phyloP scores from a whole-genome alignment of 495 filamentous ascomycete genomes.

The Hypoxylon trugodes region DNA sequence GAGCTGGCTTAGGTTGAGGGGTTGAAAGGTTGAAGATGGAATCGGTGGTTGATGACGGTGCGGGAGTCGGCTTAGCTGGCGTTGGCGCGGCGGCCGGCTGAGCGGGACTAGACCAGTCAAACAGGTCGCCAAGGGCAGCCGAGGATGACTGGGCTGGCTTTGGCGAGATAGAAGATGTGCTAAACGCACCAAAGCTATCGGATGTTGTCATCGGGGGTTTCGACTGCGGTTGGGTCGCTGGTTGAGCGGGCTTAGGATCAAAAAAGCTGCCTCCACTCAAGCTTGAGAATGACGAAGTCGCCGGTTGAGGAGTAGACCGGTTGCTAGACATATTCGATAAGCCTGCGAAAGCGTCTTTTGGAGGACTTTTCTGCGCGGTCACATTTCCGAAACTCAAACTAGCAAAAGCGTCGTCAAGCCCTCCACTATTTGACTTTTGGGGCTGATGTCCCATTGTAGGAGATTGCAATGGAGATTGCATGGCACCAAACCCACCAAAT shows the following conservation, averaged over 20 bases:
- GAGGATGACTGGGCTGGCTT: conserved; percentile 56
- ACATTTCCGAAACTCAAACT: conserved; percentile 73
- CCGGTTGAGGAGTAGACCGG: conserved; percentile 60
- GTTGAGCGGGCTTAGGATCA: conserved; percentile 69
- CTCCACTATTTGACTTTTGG: conserved; percentile 66
- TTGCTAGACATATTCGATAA: conserved; percentile 68
- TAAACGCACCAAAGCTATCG: conserved; percentile 62
- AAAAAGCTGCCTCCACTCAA: conserved; percentile 81
- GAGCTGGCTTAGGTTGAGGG: conserved; percentile 55
- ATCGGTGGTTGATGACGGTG: conserved; percentile 50
- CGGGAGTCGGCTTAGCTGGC: conserved; percentile 48
- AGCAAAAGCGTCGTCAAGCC: conserved; percentile 88
- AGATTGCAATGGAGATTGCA: conserved; percentile 64
- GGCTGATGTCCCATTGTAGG: conserved; percentile 53
- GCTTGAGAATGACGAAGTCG: conserved; percentile 63
- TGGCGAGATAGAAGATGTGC: conserved; percentile 59
- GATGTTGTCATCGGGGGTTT: conserved; percentile 55
- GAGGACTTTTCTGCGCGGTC: conserved; percentile 61
- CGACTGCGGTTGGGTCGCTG: conserved; percentile 58
- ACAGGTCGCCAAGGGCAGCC: conserved; percentile 73
- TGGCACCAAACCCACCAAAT: conserved; percentile 69
- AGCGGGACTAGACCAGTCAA: conserved; percentile 75
- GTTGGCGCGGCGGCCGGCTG: conserved; percentile 56
- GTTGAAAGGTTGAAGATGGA: conserved; percentile 86
- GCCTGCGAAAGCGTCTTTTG: conserved; percentile 75